Evolutionary conservation across 2,329 filamentous ascomycete species (phyloP), one percentile per base, ranked within the genome.

Genomic region (Xylaria hypoxylon): DNA sequence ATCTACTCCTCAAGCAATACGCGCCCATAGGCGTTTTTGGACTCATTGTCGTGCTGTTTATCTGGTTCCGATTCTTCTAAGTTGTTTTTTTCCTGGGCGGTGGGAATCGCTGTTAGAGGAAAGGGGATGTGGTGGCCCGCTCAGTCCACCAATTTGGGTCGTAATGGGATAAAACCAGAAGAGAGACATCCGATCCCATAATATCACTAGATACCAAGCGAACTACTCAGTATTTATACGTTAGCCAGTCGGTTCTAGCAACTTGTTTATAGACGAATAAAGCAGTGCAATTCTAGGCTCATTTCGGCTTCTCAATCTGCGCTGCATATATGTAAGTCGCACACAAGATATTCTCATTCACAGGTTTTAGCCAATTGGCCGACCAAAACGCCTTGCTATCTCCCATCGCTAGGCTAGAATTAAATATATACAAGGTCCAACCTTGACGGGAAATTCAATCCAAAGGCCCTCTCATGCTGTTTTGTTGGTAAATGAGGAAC

Each of bases 1-100:
- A 99, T 80, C 82, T 98, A 78, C 83, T 99, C 78, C 72, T 98
- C 68, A 97, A 97, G 85, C 95, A 97, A 88, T 99, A 98, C 77
- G 96, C 94, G 1, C 96, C 96, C 2, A 90, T 98, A 80, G 95
- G 87, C 31, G 93, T 86, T 2, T 83, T 98, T 64, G 93, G 87
- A 1, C 84, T 97, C 64, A 89, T 98, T 69, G 90, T 98, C 68
- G 78, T 98, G 60, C 79, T 97, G 69, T 94, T 98, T 80, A 81
- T 98, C 68, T 96, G 92, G 86, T 95, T 93, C 91, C 89, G 94
- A 70, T 97, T 98, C 83, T 97, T 97, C 80, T 97, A 78, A 83
- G 22, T 7, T 15, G 10, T 17, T 5, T 5, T n/a, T n/a, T n/a
- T n/a, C n/a, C n/a, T 10, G 24, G 59, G 35, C 42, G 40, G 31